Base-by-base conservation (phyloP, 768 basidiomycete genomes). In the Pleurotus tuoliensis region DNA sequence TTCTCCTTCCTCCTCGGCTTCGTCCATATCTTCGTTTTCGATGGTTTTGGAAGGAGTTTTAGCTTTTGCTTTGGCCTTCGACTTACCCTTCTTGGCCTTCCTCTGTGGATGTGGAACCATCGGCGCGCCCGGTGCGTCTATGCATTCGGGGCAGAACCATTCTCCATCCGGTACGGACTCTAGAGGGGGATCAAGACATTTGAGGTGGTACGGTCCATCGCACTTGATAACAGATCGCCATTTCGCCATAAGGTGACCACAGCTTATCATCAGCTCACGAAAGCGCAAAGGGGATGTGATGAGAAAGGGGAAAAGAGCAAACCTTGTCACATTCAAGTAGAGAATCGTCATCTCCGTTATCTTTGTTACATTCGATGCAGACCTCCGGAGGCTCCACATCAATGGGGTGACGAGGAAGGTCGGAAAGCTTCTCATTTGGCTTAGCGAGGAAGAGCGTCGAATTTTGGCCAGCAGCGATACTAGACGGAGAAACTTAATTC, bases 321-420 rank as follows among this genome's bases (percentile, higher is more conserved):
- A 90, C 93, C 82, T 94, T 95, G 67, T 98, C 95, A 64, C 95
- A 98, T 65, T 91, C 94, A 41, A 98, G 73, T 15, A 86, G 86
- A 37, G 80, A 76, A 58, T 84, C 87, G 47, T 87, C 86, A 20
- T 88, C 88, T 15, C 85, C 89, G 22, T 82, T 74, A 53, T 90
- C 90, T 61, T 79, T 77, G 47, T 74, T 72, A 65, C 95, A 98
- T 13, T 82, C 76, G 11, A 89, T 73, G 69, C 95, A 97, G 11
- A 79, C 63, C 13, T 83, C 79, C 0, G 88, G 84, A 4, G 87
- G 79, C 27, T 78, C 73, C 16, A 94, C 75, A 41, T 93, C 87
- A 41, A 77, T 68, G 1, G 95, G 95, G 67, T 92, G 89, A 41
- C 94, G 78, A 9, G 86, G 86, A 55, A 96, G 75, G 45, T 93